Evolutionary conservation across 73 alveolate species (phyloP).

Genomic region (Symbiodinium natans): DNA sequence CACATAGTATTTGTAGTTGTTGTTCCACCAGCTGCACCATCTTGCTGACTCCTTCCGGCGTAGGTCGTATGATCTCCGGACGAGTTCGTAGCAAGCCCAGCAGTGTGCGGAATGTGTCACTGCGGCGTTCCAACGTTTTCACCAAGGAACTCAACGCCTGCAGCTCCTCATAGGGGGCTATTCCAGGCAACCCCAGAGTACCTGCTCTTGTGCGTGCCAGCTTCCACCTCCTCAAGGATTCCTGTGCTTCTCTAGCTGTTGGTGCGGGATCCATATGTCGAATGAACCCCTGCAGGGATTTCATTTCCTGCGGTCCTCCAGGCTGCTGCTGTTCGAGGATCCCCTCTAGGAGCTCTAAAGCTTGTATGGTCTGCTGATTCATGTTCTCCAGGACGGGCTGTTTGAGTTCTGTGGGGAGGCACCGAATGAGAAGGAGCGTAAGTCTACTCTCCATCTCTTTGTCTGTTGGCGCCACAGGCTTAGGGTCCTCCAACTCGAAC

Average conservation of each 20-base stretch:
- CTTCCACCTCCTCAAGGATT: background rate
- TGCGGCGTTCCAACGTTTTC: background rate
- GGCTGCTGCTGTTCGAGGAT: background rate
- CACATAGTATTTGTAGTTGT: background rate
- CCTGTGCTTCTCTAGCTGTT: background rate
- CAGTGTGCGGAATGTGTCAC: background rate
- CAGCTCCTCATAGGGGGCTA: background rate
- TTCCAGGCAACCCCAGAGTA: background rate
- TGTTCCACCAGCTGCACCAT: background rate
- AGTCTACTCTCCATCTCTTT: background rate
- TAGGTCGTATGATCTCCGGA: background rate
- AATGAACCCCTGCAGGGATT: background rate
- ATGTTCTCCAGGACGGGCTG: background rate
- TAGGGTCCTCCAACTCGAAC: background rate
- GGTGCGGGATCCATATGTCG: background rate
- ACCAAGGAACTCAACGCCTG: background rate
- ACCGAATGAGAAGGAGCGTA: background rate
- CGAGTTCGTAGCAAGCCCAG: background rate
- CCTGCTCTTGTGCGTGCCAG: background rate
- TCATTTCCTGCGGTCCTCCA: background rate
- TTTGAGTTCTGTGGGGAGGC: background rate
- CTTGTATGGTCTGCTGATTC: background rate
- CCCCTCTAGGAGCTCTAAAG: background rate
- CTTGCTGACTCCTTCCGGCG: background rate
- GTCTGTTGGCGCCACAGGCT: background rate